Base-by-base conservation (phyloP, 495 filamentous ascomycete species). In the Aspergillus nanangensis region DNA sequence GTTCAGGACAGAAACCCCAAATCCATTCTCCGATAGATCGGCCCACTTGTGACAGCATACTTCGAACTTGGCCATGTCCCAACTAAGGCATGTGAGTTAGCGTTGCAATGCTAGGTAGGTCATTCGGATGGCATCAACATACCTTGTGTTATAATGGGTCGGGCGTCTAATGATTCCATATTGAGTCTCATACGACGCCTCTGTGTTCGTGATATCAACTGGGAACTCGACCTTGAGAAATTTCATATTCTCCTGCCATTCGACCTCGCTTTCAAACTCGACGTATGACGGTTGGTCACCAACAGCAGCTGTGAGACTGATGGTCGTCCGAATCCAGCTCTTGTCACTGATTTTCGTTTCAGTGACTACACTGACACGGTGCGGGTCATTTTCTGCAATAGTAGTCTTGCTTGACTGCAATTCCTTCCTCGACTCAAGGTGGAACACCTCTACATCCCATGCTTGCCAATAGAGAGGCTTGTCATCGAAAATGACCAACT, bases 31-130 rank as follows among this genome's bases (percentile, higher is more conserved):
- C 4, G 88, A 95, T 42, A 98, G 75, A 64, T 97, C 93, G n/a
- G 93, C 93, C 75, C 87, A 98, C 63, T 88, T 92, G 71, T 98
- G 93, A 65, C 87, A 91, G 79, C 91, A 96, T 34, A 98, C 93
- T 70, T 98, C 93, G 55, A 98, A 98, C 58, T 96, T 96, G 55
- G 93, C 93, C 92, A 95, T 96, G 55, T 98, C 93, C 93, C 93
- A 98, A 61, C 79, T 86, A 29, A 3, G 43, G 8, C 1, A 41
- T 0, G 27, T 56, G 38, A 57, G 57, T 53, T 18, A 39, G n/a
- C 24, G 47, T 31, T 42, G 47, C 54, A n/a, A 48, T 55, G 8
- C 23, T 0, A 9, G 24, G 7, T 1, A 21, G 1, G 25, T 40
- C 13, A 27, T 1, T n/a, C 13, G 19, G 10, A 14, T 41, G 1